Percentiles rank a stretch among this genome's conserved stretches.
Evolutionary conservation across 176 grass and related monocot genomes (phyloP).

Genomic region (Phragmites australis): DNA sequence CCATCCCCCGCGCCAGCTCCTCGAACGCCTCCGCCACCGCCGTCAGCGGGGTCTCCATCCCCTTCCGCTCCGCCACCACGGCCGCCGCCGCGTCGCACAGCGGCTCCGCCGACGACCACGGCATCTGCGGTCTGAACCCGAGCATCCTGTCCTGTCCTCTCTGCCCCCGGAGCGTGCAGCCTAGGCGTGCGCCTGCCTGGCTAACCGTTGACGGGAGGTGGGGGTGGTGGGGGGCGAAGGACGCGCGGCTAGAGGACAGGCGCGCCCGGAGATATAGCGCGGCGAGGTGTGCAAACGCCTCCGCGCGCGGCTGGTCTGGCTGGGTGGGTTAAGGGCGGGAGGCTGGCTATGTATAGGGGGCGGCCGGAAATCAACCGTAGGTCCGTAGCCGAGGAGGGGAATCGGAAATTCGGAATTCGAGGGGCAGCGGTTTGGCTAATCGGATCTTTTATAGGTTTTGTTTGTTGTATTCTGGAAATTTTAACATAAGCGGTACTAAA

Average conservation of each 20-base stretch:
- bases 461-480: too few relatives aligned
- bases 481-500: too few relatives aligned
- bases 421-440: neutral
- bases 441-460: conserved; percentile 13
- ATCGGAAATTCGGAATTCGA: too few relatives aligned
- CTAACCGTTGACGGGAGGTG: neutral
- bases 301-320: conserved; percentile 5
- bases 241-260: conserved; percentile 30
- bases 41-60: conserved; percentile 57
- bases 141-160: conserved; percentile 16
- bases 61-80: conserved; percentile 37
- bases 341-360: conserved; percentile 52
- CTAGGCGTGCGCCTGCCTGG: neutral
- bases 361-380: conserved; percentile 1
- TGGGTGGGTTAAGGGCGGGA: neutral
- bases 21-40: conserved; percentile 84
- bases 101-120: conserved; percentile 44
- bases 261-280: conserved; percentile 37
- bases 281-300: conserved; percentile 35
- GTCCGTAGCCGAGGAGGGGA: neutral
- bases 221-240: neutral
- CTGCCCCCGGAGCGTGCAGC: neutral
- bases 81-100: conserved; percentile 36
- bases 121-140: conserved; percentile 52
- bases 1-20: conserved; percentile 57